Evolutionary conservation across 495 filamentous ascomycete species (phyloP), one percentile per base, ranked within the genome.

Genomic region (Trichoderma virens): DNA sequence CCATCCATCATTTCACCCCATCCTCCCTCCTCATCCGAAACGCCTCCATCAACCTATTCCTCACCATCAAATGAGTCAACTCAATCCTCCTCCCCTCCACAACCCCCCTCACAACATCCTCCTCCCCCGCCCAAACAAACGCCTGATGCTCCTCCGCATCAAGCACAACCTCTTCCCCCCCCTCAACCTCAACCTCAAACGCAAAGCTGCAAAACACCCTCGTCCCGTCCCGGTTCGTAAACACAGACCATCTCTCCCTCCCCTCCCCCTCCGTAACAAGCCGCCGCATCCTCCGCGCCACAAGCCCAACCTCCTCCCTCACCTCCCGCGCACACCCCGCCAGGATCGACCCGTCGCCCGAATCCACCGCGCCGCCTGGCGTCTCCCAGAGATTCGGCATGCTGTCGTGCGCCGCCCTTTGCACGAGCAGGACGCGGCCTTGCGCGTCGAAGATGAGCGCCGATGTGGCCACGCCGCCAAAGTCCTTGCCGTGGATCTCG

Each of bases 281-380:
- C 35, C 72, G 60, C 30, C 73, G 70, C 27, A 85, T 72, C 20
- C 63, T 65, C 41, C 35, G 70, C 31, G 76, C 70, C 9, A 68
- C 60, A 30, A 86, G 67, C 14, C 79, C 79, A 16, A 76, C 75
- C 72, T 86, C 84, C 73, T 86, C 84, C 73, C 76, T 79, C n/a
- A 86, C 61, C 71, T 86, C 83, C 14, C 84, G 68, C 27, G 73
- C 77, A 11, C 77, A 70, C 1, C 70, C 78, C 65, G 83, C 77
- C 38, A 85, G 68, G 18, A 85, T 65, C 3, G 79, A 78, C 62
- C 73, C 66, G 62, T 85, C 83, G 9, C 77, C 74, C 38, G 63
- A 62, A 66, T 86, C 83, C 62, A 72, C 70, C n/a, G 74, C 73
- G 31, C 84, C 84, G 45, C 84, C 84, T 1, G 83, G 83, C n/a